A percentile compares a stretch with the other conserved stretches of the same genome.
Evolutionary conservation across 352 stramenopile species (phyloP).

Genomic region (Paralagenidium karlingii): DNA sequence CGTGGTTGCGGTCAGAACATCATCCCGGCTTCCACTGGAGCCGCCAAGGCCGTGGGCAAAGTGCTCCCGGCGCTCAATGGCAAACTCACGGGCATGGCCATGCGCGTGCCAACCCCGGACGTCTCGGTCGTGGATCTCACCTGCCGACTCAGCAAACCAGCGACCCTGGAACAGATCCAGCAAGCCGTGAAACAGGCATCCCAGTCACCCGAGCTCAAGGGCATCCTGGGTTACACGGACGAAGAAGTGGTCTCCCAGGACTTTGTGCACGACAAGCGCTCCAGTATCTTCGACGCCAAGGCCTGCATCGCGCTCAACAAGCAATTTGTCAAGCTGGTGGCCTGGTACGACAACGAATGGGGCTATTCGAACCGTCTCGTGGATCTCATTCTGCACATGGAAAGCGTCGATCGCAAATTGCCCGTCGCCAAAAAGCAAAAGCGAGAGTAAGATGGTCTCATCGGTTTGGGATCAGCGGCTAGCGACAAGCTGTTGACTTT

Average conservation of each 20-base stretch:
- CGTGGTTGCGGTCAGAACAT: slow-evolving; percentile 80
- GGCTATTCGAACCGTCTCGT: slow-evolving; percentile 88
- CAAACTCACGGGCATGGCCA: slow-evolving; percentile 88
- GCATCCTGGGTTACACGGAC: slow-evolving; percentile 66
- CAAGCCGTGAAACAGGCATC: slow-evolving; percentile 73
- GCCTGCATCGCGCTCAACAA: slow-evolving; percentile 90
- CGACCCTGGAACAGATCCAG: slow-evolving; percentile 81
- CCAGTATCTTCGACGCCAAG: slow-evolving; percentile 11
- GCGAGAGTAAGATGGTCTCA: too few relatives aligned
- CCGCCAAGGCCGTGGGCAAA: slow-evolving; percentile 9
- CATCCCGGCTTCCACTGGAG: slow-evolving; percentile 75
- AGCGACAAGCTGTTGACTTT: too few relatives aligned
- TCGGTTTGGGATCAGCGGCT: too few relatives aligned
- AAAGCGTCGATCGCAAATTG: slow-evolving; percentile 5
- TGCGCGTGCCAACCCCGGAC: slow-evolving; percentile 87
- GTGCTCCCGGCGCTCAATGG: slow-evolving; percentile 37
- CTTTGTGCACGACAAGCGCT: slow-evolving; percentile 7
- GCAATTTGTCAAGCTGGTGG: slow-evolving; percentile 89
- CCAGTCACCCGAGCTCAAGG: slow-evolving; percentile 78
- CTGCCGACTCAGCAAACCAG: slow-evolving; percentile 55
- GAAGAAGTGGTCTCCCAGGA: slow-evolving; percentile 13
- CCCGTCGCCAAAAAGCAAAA: too few relatives aligned
- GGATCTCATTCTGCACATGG: slow-evolving; percentile 7
- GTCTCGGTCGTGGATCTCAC: slow-evolving; percentile 92
- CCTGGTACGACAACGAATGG: slow-evolving; percentile 91